Evolutionary conservation across 108 stramenopile genomes (phyloP).

Genomic region (Cyclotella sp.): DNA sequence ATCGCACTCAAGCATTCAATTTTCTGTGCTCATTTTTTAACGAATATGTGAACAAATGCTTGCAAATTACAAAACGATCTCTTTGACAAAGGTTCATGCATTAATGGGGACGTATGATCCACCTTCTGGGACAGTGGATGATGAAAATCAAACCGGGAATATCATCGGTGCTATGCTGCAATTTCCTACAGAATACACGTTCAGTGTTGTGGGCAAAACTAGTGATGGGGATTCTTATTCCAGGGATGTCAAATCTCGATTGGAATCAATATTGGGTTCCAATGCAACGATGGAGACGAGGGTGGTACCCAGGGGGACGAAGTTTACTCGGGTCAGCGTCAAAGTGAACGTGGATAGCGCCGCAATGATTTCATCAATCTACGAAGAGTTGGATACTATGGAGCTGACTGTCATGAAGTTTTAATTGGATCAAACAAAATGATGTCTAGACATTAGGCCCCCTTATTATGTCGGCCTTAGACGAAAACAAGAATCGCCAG

Average conservation of each 20-base stretch:
- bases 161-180: slow-evolving; percentile 71
- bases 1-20: background rate
- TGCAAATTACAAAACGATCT: background rate
- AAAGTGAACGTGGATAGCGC: slow-evolving; percentile 69
- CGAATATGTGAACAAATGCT: background rate
- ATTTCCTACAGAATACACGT: slow-evolving; percentile 70
- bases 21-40: background rate
- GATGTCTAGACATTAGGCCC: too few relatives aligned
- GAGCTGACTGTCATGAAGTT: slow-evolving; percentile 77
- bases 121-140: slow-evolving; percentile 49
- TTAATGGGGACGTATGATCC: slow-evolving; percentile 82
- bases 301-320: slow-evolving; percentile 69
- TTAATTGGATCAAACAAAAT: slow-evolving; percentile 17
- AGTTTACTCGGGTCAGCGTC: slow-evolving; percentile 65
- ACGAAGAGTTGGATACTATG: slow-evolving; percentile 65
- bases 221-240: slow-evolving; percentile 59
- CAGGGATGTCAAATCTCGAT: slow-evolving; percentile 53
- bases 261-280: slow-evolving; percentile 57
- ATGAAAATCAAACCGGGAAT: slow-evolving; percentile 73
- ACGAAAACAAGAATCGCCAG: too few relatives aligned
- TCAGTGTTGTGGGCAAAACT: slow-evolving; percentile 71
- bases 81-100: slow-evolving; percentile 59
- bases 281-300: slow-evolving; percentile 43
- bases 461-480: too few relatives aligned
- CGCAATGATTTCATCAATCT: slow-evolving; percentile 69